Conservation (phyloP, 2,329 filamentous ascomycete genomes). For the Bipolaris sorokiniana region DNA sequence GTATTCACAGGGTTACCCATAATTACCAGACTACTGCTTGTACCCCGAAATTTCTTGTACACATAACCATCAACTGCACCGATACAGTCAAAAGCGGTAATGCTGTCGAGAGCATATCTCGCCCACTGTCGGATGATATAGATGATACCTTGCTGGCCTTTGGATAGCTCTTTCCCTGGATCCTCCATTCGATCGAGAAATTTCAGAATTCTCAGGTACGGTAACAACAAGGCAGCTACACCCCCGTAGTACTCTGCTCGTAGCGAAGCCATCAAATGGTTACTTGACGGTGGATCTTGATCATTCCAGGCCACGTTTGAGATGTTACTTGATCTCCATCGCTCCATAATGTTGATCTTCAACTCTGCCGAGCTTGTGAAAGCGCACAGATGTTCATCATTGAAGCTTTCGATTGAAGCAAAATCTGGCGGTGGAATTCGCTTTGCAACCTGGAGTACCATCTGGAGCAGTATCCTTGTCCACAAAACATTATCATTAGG, state of each 20-base stretch:
- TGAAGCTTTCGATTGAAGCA: neutral
- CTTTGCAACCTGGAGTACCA: too few relatives aligned
- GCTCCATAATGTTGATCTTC: neutral
- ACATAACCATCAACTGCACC: too few relatives aligned
- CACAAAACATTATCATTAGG: too few relatives aligned
- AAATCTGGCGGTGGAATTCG: neutral
- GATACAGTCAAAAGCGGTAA: too few relatives aligned
- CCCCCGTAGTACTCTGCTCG: constrained; percentile 5
- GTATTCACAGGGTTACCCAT: too few relatives aligned
- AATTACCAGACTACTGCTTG: too few relatives aligned
- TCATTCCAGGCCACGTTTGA: neutral
- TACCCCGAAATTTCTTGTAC: too few relatives aligned
- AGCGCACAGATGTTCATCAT: neutral
- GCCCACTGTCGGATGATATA: too few relatives aligned
- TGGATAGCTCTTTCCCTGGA: neutral
- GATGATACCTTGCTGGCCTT: too few relatives aligned
- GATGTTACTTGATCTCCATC: neutral
- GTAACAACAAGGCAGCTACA: neutral
- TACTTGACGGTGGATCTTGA: neutral
- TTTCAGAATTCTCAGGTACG: neutral
- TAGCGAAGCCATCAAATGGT: constrained; percentile 5
- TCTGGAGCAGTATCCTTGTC: too few relatives aligned
- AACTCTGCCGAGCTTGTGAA: neutral
- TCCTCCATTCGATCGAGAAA: neutral
- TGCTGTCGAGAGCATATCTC: too few relatives aligned